Base-by-base conservation (phyloP, 2,329 filamentous ascomycete genomes). In the Tolypocladium album region DNA sequence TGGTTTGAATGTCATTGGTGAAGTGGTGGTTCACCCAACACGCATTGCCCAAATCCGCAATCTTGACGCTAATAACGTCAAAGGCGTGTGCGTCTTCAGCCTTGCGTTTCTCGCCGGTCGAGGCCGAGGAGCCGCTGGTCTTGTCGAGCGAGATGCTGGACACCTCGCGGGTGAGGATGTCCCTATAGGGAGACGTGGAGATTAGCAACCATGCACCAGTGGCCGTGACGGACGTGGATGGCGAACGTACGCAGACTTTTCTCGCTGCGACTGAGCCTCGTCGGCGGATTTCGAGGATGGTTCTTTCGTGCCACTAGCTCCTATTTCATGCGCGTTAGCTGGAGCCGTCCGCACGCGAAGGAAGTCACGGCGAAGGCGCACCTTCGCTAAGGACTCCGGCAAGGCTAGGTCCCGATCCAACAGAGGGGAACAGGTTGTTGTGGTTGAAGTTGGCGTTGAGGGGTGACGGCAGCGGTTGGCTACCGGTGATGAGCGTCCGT, bases 1-100 rank as follows among this genome's bases (percentile, higher is more conserved):
- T 84, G 11, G 94, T 99, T 74, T 99, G 94, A 69, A 99, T 99
- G 72, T 99, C 94, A 72, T 99, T 97, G 70, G 94, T 99, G 76
- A 99, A 99, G 75, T 99, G 94, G 72, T 99, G 94, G 65, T 92
- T 92, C 36, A 96, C 92, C 94, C 94, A 99, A 78, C 94, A 99
- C 24, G 94, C 94, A 72, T 99, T 99, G 62, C 94, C 94, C 60
- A 99, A 80, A 79, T 99, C 94, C 50, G 94, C 94, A 78, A 99
- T 99, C 79, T 99, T 99, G 74, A 99, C 94, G 40, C 93, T 97
- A 68, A 99, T 97, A 65, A 92, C 88, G 64, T 92, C 89, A 66
- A 79, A 68, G 67, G 75, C 69, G 70, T 79, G 71, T 61, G 76
- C 76, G 64, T 90, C 83, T 65, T 86, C 84, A 64, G 79, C 78